phyloP scores from a whole-genome alignment of 495 filamentous ascomycete species.

The Bacidia rubella region DNA sequence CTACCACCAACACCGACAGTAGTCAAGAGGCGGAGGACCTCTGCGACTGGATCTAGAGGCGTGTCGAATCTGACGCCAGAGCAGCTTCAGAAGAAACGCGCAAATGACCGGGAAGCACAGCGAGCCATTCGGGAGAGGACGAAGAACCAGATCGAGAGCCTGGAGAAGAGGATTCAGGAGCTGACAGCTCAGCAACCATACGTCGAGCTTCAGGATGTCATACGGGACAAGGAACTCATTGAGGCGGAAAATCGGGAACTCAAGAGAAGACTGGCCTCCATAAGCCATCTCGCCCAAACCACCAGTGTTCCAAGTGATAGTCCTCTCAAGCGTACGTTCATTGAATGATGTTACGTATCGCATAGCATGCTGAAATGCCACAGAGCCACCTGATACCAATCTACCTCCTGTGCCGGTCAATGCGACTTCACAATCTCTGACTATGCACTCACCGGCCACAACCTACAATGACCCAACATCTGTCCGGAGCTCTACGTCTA shows the following conservation, averaged over 20 bases:
- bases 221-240: slow-evolving; percentile 55
- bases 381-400: background rate
- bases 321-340: background rate
- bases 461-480: background rate
- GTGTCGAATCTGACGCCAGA: slow-evolving; percentile 61
- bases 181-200: slow-evolving; percentile 66
- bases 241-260: slow-evolving; percentile 61
- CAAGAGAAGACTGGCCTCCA: slow-evolving; percentile 42
- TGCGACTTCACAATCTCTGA: background rate
- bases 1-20: slow-evolving; percentile 20
- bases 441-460: background rate
- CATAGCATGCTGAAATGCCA: background rate
- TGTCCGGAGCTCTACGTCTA: slow-evolving; percentile 7
- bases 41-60: slow-evolving; percentile 44
- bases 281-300: slow-evolving; percentile 24
- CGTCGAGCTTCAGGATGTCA: slow-evolving; percentile 57
- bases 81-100: slow-evolving; percentile 65
- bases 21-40: slow-evolving; percentile 36
- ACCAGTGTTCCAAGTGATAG: background rate
- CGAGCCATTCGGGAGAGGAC: slow-evolving; percentile 72
- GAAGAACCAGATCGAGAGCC: slow-evolving; percentile 62
- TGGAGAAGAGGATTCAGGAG: slow-evolving; percentile 59
- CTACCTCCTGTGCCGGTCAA: background rate
- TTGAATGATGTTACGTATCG: background rate
- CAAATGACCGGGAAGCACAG: slow-evolving; percentile 82